Evolutionary conservation across 371 early-diverging fungal species (phyloP), one percentile per base, ranked within the genome.

Genomic region (Mucor indicus): DNA sequence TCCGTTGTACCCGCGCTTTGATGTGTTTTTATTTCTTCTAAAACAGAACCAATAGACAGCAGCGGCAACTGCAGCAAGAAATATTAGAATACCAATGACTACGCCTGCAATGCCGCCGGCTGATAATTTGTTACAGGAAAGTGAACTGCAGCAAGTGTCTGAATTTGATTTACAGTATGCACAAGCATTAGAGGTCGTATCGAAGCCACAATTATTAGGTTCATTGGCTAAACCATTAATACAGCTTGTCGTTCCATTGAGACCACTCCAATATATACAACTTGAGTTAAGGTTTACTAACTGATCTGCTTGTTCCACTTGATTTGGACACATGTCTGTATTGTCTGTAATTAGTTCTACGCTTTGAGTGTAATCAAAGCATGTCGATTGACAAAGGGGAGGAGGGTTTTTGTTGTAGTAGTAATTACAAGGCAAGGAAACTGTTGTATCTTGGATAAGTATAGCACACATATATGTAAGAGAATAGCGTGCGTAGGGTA

Each of bases 401-500:
- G 53, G 54, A 7, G 76, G 76, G 10, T 39, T 44, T 24, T 57
- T 35, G 25, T 49, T 44, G 21, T 63, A 22, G 16, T 62, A 20
- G 37, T 55, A 69, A 40, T 65, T 72, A 39, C 76, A 72, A 12
- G 66, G 67, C 19, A 72, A 40, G 3, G 72, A 69, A 32, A 50
- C 48, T n/a, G 37, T 33, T 1, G 39, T 23, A 25, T 74, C 68
- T 49, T 71, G 69, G 17, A 72, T 57, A 8, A 75, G 27, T 9
- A 38, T 44, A 4, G 72, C 62, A 23, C 76, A 75, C 27, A 69
- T 9, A 19, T 51, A 49, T 16, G 62, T 60, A 4, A 67, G 31
- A 8, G 72, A 66, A 40, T 69, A 75, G 12, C 76, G 72, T 52
- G 72, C 72, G 36, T 72, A 72, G 38, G 68, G 67, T 39, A 59